phyloP scores from a whole-genome alignment of 2,329 filamentous ascomycete genomes.

The Alternaria ethzedia region DNA sequence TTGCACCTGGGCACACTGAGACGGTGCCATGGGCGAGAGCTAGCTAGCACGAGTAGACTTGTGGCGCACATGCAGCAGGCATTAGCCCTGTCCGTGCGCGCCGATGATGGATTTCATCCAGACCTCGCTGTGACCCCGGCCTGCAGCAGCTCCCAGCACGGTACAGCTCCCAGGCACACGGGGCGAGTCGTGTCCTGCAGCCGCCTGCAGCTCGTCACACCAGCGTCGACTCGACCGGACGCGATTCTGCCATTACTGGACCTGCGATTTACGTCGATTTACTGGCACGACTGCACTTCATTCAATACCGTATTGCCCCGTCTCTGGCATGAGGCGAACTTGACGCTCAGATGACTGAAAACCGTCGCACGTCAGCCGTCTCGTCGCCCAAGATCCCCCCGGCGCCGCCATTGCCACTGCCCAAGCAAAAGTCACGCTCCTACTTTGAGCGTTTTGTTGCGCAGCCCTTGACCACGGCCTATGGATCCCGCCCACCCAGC shows the following conservation, averaged over 20 bases:
- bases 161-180: conserved; percentile 1
- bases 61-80: conserved; percentile 16
- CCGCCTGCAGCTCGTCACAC: conserved; percentile 5
- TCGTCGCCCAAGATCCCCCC: conserved; percentile 31
- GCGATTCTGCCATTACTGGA: too few species aligned
- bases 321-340: background rate
- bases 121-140: conserved; percentile 1
- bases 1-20: conserved; percentile 5
- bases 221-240: background rate
- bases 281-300: background rate
- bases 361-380: conserved; percentile 18
- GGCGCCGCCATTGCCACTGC: conserved; percentile 46
- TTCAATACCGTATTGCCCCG: too few species aligned
- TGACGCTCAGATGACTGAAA: conserved; percentile 9
- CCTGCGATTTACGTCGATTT: too few species aligned
- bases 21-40: conserved; percentile 7
- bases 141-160: conserved; percentile 1
- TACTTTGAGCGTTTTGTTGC: conserved; percentile 61
- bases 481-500: conserved; percentile 61
- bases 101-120: conserved; percentile 12
- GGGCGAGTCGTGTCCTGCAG: conserved; percentile 11
- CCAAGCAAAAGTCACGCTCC: conserved; percentile 39
- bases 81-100: conserved; percentile 7
- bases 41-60: conserved; percentile 8
- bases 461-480: conserved; percentile 58